These are phyloP conservation scores for Pterulicium gracile DNA, from an alignment of 1,284 basidiomycete genomes.

Conservation along the genomic window DNA sequence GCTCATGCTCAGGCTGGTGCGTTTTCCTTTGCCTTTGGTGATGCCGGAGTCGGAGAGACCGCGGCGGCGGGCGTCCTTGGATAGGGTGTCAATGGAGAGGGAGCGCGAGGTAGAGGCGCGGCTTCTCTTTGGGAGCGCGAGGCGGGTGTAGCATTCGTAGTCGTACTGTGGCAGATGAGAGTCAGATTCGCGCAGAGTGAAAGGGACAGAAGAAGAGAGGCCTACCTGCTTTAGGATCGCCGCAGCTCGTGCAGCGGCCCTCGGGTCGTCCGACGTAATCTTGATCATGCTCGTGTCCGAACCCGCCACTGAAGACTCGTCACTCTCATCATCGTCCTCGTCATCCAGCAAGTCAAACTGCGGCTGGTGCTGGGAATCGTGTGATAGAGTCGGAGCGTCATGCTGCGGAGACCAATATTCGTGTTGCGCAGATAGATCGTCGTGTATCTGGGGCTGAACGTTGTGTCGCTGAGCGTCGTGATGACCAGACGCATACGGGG, in stretches of 20 bases:
- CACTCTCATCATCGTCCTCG: constrained; percentile 21
- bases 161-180: constrained; percentile 46
- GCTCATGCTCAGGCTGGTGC: no score
- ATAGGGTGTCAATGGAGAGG: constrained; percentile 20
- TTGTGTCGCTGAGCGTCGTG: no score
- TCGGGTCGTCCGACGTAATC: constrained; percentile 72
- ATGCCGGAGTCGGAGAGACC: constrained; percentile 24
- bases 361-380: no score
- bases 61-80: constrained; percentile 24
- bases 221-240: constrained; percentile 78
- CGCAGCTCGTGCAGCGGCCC: constrained; percentile 79
- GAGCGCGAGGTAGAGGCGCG: constrained; percentile 18
- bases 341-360: no score
- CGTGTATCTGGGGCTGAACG: no score
- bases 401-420: no score
- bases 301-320: constrained; percentile 26
- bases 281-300: constrained; percentile 35
- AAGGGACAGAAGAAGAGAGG: constrained; percentile 6
- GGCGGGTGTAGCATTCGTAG: constrained; percentile 67
- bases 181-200: constrained; percentile 6
- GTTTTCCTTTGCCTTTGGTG: constrained; percentile 12
- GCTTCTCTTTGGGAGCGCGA: constrained; percentile 27
- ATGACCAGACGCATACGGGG: no score
- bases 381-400: no score
- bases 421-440: no score